These are phyloP conservation scores for Sporobolomyces pararoseus DNA, from an alignment of 768 basidiomycete genomes.

Conservation along the genomic window DNA sequence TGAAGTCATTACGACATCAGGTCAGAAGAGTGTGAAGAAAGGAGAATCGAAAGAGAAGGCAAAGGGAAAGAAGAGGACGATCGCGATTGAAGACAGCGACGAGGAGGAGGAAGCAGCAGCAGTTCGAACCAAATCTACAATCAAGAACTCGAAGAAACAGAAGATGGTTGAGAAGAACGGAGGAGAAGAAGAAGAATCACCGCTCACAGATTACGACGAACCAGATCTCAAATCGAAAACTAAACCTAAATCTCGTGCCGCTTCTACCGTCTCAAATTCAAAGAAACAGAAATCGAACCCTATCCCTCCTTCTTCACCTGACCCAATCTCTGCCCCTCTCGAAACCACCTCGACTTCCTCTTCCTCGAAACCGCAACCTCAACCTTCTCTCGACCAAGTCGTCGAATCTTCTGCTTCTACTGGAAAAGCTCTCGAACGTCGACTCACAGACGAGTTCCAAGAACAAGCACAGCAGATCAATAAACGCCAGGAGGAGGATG, in stretches of 20 bases:
- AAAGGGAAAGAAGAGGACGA: not conserved
- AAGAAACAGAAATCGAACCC: not conserved
- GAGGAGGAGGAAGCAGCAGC: not conserved
- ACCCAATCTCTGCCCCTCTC: not conserved
- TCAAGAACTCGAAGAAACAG: not conserved
- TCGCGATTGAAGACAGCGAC: constrained; percentile 1
- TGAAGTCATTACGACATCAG: too few species aligned
- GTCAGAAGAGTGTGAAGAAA: not conserved
- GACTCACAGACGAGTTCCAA: not conserved
- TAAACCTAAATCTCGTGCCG: not conserved
- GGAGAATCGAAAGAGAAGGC: not conserved
- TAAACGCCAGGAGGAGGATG: not conserved
- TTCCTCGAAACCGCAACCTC: not conserved
- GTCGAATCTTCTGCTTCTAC: not conserved
- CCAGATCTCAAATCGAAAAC: not conserved
- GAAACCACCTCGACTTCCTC: not conserved
- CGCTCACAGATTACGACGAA: constrained; percentile 38
- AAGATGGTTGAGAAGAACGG: not conserved
- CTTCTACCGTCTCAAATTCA: not conserved
- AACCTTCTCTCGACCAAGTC: not conserved
- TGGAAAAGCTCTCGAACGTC: not conserved
- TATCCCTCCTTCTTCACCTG: not conserved
- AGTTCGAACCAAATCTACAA: not conserved
- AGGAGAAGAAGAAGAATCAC: not conserved
- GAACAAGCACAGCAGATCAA: not conserved